phyloP scores from a whole-genome alignment of 1,284 basidiomycete species.

The Marasmius sp. region DNA sequence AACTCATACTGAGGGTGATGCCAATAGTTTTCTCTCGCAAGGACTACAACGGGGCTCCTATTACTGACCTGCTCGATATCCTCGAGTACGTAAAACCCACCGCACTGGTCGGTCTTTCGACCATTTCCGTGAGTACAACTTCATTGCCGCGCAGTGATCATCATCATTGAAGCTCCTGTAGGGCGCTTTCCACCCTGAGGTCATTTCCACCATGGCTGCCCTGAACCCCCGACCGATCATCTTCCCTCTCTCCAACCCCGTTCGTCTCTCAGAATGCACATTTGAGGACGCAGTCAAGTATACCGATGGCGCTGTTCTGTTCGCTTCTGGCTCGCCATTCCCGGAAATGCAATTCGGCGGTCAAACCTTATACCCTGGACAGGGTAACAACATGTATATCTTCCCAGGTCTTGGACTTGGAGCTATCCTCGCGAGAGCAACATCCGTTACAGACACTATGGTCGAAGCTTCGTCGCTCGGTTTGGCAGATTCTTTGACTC shows the following conservation, averaged over 20 bases:
- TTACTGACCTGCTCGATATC: slow-evolving; percentile 78
- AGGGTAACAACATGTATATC: slow-evolving; percentile 91
- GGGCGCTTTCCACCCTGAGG: slow-evolving; percentile 77
- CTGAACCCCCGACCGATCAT: slow-evolving; percentile 89
- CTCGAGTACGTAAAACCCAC: slow-evolving; percentile 89
- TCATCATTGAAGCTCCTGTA: slow-evolving; percentile 21
- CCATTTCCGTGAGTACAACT: slow-evolving; percentile 54
- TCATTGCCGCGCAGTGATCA: slow-evolving; percentile 7
- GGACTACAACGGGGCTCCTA: slow-evolving; percentile 76
- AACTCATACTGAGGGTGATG: neutral
- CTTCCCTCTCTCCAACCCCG: slow-evolving; percentile 96
- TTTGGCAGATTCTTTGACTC: slow-evolving; percentile 74
- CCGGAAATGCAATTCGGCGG: slow-evolving; percentile 62
- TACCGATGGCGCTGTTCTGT: slow-evolving; percentile 75
- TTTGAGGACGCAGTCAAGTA: slow-evolving; percentile 84
- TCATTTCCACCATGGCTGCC: slow-evolving; percentile 82
- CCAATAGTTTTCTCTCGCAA: slow-evolving; percentile 74
- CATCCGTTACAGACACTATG: slow-evolving; percentile 75
- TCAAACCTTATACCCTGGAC: slow-evolving; percentile 74
- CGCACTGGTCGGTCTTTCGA: slow-evolving; percentile 88
- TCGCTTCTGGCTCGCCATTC: slow-evolving; percentile 93
- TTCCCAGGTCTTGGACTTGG: slow-evolving; percentile 81
- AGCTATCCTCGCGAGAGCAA: slow-evolving; percentile 67
- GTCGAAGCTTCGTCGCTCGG: slow-evolving; percentile 79
- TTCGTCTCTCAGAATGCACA: slow-evolving; percentile 80